Conservation (phyloP, 768 basidiomycete genomes). For the Trametes elegans region DNA sequence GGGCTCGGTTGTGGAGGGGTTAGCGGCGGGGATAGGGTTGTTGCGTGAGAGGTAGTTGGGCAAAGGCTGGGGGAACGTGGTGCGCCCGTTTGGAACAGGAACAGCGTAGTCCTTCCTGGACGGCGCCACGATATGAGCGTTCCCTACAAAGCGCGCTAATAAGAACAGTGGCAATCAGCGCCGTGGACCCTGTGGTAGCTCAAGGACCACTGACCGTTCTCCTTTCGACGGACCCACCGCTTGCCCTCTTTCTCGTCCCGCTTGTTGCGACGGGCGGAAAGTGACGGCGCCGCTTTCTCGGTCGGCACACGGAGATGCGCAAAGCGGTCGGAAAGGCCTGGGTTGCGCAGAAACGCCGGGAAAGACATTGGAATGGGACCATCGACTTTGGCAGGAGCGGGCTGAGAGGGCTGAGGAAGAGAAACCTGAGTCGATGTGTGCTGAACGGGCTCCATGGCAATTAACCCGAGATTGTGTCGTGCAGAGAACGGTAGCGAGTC, state of each 20-base stretch:
- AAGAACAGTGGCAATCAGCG: no score
- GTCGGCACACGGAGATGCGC: slow-evolving; percentile 48
- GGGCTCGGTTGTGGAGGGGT: slow-evolving; percentile 42
- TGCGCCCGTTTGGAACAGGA: slow-evolving; percentile 38
- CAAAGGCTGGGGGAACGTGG: slow-evolving; percentile 77
- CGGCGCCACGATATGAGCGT: slow-evolving; percentile 70
- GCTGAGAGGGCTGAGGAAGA: no score
- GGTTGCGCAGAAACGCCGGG: slow-evolving; percentile 64
- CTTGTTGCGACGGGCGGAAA: slow-evolving; percentile 33
- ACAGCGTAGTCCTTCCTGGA: slow-evolving; percentile 53
- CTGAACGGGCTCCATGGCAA: background rate
- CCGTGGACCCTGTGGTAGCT: no score
- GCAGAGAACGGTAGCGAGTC: no score
- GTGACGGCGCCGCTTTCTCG: slow-evolving; percentile 13
- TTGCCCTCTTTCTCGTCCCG: slow-evolving; percentile 72
- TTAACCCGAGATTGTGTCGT: no score
- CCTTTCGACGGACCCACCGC: slow-evolving; percentile 72
- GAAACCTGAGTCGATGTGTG: background rate
- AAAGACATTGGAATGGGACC: slow-evolving; percentile 61
- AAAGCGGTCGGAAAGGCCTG: slow-evolving; percentile 50
- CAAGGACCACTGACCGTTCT: slow-evolving; percentile 63
- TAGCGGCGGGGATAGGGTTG: slow-evolving; percentile 46
- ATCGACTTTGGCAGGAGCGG: background rate
- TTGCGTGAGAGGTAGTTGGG: slow-evolving; percentile 68
- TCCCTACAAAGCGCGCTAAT: slow-evolving; percentile 72